Conservation (phyloP, 2,329 filamentous ascomycete species). For the Taxawa tesnikishii region DNA sequence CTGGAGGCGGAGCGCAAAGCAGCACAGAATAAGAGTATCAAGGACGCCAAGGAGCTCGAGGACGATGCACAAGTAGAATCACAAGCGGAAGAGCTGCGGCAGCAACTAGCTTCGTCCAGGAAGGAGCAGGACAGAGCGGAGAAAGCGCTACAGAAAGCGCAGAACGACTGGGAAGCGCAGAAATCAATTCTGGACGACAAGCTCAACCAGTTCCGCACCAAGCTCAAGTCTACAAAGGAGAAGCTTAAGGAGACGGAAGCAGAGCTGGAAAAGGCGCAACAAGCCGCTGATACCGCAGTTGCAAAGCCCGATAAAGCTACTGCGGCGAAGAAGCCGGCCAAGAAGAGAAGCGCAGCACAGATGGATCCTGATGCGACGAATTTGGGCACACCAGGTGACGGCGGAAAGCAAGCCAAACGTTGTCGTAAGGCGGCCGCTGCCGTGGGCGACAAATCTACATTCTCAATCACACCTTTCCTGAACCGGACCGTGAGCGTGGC, state of each 20-base stretch:
- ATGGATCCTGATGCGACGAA: slow-evolving; percentile 34
- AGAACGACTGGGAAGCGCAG: slow-evolving; percentile 49
- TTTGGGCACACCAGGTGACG: slow-evolving; percentile 36
- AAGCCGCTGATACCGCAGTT: slow-evolving; percentile 17
- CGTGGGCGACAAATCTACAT: slow-evolving; percentile 76
- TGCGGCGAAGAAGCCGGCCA: slow-evolving; percentile 22
- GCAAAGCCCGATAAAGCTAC: slow-evolving; percentile 18
- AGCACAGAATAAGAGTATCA: slow-evolving; percentile 15
- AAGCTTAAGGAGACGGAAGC: slow-evolving; percentile 56
- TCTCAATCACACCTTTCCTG: slow-evolving; percentile 89
- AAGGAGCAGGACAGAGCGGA: slow-evolving; percentile 40
- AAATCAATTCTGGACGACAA: slow-evolving; percentile 58
- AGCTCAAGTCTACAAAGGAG: slow-evolving; percentile 57
- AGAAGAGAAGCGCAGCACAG: slow-evolving; percentile 29
- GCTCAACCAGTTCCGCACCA: slow-evolving; percentile 55
- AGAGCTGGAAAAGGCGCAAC: slow-evolving; percentile 32
- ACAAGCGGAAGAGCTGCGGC: slow-evolving; percentile 34
- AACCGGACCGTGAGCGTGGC: slow-evolving; percentile 56
- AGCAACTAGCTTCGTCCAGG: slow-evolving; percentile 38
- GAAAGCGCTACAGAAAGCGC: slow-evolving; percentile 41
- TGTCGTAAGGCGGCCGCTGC: slow-evolving; percentile 40
- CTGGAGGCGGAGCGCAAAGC: slow-evolving; percentile 20
- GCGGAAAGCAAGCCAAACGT: slow-evolving; percentile 30
- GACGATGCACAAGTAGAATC: slow-evolving; percentile 26
- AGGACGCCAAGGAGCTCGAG: slow-evolving; percentile 27